A percentile compares a stretch with the other conserved stretches of the same genome.
Conservation (phyloP, 2,329 filamentous ascomycete genomes). For the Ophiostoma pallidulum region DNA sequence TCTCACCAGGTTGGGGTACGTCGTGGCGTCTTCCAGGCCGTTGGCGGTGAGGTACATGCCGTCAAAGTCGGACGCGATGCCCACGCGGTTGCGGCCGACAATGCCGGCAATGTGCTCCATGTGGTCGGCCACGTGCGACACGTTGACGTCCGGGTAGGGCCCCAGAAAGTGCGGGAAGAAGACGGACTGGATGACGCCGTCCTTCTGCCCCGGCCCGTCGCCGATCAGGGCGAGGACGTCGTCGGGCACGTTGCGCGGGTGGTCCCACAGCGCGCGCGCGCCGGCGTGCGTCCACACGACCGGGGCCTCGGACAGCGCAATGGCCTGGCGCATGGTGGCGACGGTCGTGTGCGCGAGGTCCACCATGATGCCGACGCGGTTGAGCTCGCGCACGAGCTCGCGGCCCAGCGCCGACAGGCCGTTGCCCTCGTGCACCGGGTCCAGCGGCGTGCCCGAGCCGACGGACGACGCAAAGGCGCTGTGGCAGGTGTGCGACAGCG, state of each 20-base stretch:
- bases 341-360: background rate
- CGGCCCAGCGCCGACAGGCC: conserved; percentile 1
- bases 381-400: conserved; percentile 1
- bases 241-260: conserved; percentile 24
- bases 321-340: background rate
- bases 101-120: conserved; percentile 70
- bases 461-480: conserved; percentile 1
- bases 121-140: conserved; percentile 45
- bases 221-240: conserved; percentile 27
- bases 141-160: conserved; percentile 46
- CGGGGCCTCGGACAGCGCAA: background rate
- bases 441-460: background rate
- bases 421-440: background rate
- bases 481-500: conserved; percentile 7
- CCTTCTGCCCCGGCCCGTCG: conserved; percentile 20
- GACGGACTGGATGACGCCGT: conserved; percentile 30
- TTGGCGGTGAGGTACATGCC: conserved; percentile 56
- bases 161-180: conserved; percentile 23
- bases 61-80: conserved; percentile 82
- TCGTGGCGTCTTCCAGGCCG: conserved; percentile 75
- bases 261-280: background rate
- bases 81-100: conserved; percentile 80
- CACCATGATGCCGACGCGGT: conserved; percentile 3
- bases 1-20: conserved; percentile 63
- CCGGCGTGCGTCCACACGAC: conserved; percentile 5